Base-by-base conservation (phyloP, 2,329 filamentous ascomycete genomes). In the Didymella arachidicola region DNA sequence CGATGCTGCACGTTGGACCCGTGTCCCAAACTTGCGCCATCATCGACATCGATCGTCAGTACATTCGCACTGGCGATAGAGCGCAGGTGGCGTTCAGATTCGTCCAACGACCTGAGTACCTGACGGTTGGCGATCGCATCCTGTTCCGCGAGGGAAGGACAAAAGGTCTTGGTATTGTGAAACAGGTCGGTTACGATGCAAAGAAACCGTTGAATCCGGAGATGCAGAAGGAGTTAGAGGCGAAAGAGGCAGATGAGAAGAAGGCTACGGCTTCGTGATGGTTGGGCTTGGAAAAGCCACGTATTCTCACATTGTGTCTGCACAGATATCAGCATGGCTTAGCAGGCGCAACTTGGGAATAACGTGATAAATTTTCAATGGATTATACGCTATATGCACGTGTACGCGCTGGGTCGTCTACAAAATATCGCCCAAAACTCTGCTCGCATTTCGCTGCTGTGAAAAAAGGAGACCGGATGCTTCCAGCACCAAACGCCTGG, bases 21-120 rank as follows among this genome's bases (percentile, higher is more conserved):
- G 91, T 99, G 42, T 92, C 90, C 39, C 95, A 99, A 79, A 99
- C 95, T 0, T 99, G 95, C 73, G 89, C 93, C 11, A 97, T 99
- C 73, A 96, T 99, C 71, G 95, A 97, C 72, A 95, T 99, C 65
- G 95, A 99, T 74, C 88, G 94, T n/a, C 90, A 91, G 26, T 95
- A 93, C 70, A 97, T 99, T 65, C 87, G 95, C 7, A 97, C 94
- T 0, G 95, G 95, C 10, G 95, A 98, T 75, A 85, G 94, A n/a
- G 95, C 95, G 2, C 89, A 89, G 0, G 95, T 99, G 1, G 95
- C 94, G 0, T 99, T 99, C 79, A 88, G 89, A 10, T 99, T 99
- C 72, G 90, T 97, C 3, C 95, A 97, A 77, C 83, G 94, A 22
- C 95, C 95, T 2, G 95, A 99, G 79, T 99, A 96, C 67, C 80